Evolutionary conservation across 768 basidiomycete genomes (phyloP).

Genomic region (Boletellus ananas): DNA sequence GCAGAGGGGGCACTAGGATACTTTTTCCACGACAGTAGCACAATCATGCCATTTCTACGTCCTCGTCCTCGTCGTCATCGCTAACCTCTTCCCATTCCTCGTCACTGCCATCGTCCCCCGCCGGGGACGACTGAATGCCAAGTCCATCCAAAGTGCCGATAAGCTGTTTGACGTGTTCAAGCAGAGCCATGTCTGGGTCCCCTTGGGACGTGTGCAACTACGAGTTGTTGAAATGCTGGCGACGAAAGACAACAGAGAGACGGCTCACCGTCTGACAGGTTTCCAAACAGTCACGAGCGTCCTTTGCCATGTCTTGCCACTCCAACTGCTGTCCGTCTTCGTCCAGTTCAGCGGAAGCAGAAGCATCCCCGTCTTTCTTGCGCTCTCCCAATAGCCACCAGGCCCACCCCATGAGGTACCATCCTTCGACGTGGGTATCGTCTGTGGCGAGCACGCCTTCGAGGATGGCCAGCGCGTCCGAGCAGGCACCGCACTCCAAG

Average conservation of each 20-base stretch:
- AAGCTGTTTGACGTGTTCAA: conserved; percentile 74
- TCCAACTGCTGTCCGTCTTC: conserved; percentile 42
- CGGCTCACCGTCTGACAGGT: conserved; percentile 73
- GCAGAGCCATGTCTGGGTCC: conserved; percentile 70
- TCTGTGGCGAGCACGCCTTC: conserved; percentile 77
- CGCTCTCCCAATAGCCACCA: conserved; percentile 81
- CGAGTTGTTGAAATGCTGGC: background rate
- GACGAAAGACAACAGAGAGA: background rate
- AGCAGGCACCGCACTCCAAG: conserved; percentile 68
- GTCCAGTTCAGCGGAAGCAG: conserved; percentile 33
- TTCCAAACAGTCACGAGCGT: conserved; percentile 77
- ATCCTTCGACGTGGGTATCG: conserved; percentile 85
- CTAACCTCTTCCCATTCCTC: conserved; percentile 63
- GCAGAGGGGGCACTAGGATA: background rate
- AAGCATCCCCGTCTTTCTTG: conserved; percentile 52
- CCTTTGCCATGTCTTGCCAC: conserved; percentile 76
- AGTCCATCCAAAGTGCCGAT: conserved; percentile 60
- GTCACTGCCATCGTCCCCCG: conserved; percentile 41
- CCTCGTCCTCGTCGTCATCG: conserved; percentile 50
- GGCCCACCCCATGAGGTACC: conserved; percentile 95
- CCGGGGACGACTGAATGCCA: conserved; percentile 61
- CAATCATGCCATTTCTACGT: conserved; percentile 53
- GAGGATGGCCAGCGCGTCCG: conserved; percentile 70
- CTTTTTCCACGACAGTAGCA: conserved; percentile 2
- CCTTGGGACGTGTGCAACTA: conserved; percentile 71